Conservation (phyloP, 345 rosid genomes). For the Lumnitzera racemosa region DNA sequence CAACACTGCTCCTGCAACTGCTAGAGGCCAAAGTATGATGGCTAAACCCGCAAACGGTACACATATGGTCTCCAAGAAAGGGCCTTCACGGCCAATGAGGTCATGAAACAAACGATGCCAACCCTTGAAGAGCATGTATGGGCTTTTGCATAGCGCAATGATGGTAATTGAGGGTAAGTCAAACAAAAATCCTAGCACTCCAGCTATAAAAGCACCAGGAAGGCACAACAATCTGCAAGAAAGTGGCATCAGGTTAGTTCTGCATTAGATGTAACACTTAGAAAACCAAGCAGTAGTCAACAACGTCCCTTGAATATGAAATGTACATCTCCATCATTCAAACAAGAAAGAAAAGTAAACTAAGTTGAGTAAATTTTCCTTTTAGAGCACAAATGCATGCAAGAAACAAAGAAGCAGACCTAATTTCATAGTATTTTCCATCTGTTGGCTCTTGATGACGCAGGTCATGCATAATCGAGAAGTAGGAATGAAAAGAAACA, state of each 20-base stretch:
- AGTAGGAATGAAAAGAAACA: slow-evolving; percentile 69
- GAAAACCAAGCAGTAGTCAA: neutral
- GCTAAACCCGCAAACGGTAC: slow-evolving; percentile 95
- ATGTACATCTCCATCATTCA: neutral
- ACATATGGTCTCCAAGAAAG: slow-evolving; percentile 94
- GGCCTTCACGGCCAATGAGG: slow-evolving; percentile 92
- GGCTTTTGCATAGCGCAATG: slow-evolving; percentile 73
- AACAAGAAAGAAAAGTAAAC: neutral
- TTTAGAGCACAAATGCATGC: neutral
- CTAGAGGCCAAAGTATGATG: slow-evolving; percentile 93
- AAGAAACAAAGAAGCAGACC: slow-evolving; percentile 26
- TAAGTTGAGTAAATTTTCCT: neutral
- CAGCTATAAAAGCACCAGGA: slow-evolving; percentile 63
- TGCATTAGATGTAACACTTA: too few relatives aligned
- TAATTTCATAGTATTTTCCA: slow-evolving; percentile 72
- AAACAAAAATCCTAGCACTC: slow-evolving; percentile 52
- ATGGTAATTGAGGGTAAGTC: slow-evolving; percentile 67
- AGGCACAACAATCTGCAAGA: slow-evolving; percentile 56
- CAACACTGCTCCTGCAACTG: slow-evolving; percentile 79
- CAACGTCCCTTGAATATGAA: neutral
- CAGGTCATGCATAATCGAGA: slow-evolving; percentile 70
- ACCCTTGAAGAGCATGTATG: slow-evolving; percentile 89
- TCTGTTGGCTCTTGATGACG: slow-evolving; percentile 29
- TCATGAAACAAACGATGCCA: slow-evolving; percentile 94
- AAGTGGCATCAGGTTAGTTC: too few relatives aligned